Evolutionary conservation across 2,329 filamentous ascomycete species (phyloP).

Genomic region (Alternaria sp.): DNA sequence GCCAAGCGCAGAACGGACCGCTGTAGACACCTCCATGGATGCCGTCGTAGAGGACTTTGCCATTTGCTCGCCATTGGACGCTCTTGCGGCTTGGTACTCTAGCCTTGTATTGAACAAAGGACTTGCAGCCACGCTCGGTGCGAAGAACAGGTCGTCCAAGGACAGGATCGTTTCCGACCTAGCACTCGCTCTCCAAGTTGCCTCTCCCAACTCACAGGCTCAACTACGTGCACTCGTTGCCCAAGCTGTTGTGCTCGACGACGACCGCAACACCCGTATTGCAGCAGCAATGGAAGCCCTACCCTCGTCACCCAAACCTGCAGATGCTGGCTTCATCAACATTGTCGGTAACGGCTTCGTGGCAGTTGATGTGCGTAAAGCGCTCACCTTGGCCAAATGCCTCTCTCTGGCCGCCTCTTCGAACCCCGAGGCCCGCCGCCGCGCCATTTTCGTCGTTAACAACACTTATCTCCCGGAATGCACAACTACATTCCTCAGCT

Average conservation of each 20-base stretch:
- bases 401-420: constrained; percentile 59
- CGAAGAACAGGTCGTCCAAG: constrained; percentile 57
- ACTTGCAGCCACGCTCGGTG: constrained; percentile 69
- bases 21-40: constrained; percentile 77
- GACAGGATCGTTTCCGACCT: constrained; percentile 64
- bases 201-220: constrained; percentile 80
- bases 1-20: constrained; percentile 72
- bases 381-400: constrained; percentile 68
- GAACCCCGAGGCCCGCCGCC: constrained; percentile 45
- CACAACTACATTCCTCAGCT: constrained; percentile 57
- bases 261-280: constrained; percentile 61
- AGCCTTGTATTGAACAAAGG: constrained; percentile 74
- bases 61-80: constrained; percentile 86
- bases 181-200: constrained; percentile 73
- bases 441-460: constrained; percentile 53
- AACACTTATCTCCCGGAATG: constrained; percentile 52
- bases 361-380: constrained; percentile 64
- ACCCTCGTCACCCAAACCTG: constrained; percentile 51
- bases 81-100: constrained; percentile 90
- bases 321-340: constrained; percentile 53
- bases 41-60: constrained; percentile 84
- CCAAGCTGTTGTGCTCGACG: constrained; percentile 66
- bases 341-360: constrained; percentile 64
- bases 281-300: constrained; percentile 63
- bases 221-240: constrained; percentile 66